Percentiles rank a stretch among this genome's conserved stretches.
Evolutionary conservation across 345 rosid genomes (phyloP).

Genomic region (Aethionema arabicum): DNA sequence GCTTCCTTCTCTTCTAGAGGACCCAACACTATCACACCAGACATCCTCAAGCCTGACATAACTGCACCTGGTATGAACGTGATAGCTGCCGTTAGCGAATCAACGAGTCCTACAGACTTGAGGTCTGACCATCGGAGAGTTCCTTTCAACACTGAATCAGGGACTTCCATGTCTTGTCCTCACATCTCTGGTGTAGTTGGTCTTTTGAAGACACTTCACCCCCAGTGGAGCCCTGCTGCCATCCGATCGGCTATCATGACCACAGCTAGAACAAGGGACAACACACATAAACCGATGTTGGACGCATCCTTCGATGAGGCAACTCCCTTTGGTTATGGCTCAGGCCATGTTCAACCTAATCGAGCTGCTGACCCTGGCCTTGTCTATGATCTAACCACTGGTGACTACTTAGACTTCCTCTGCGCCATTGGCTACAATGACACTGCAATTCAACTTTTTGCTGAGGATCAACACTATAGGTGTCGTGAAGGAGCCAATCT

Average conservation of each 20-base stretch:
- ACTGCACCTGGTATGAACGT: slow-evolving; percentile 81
- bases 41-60: slow-evolving; percentile 77
- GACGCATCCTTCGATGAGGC: slow-evolving; percentile 37
- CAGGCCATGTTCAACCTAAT: slow-evolving; percentile 80
- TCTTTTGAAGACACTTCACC: slow-evolving; percentile 46
- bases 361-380: slow-evolving; percentile 70
- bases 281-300: slow-evolving; percentile 46
- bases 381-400: slow-evolving; percentile 51
- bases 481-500: slow-evolving; percentile 47
- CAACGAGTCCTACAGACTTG: slow-evolving; percentile 36
- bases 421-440: slow-evolving; percentile 66
- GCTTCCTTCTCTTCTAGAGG: slow-evolving; percentile 64
- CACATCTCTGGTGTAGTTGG: slow-evolving; percentile 57
- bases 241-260: slow-evolving; percentile 61
- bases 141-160: slow-evolving; percentile 43
- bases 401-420: slow-evolving; percentile 67
- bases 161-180: slow-evolving; percentile 69
- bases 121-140: slow-evolving; percentile 40
- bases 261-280: slow-evolving; percentile 65
- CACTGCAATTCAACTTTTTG: slow-evolving; percentile 34
- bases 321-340: slow-evolving; percentile 58
- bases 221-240: slow-evolving; percentile 57
- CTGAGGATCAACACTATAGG: slow-evolving; percentile 26
- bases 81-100: slow-evolving; percentile 55
- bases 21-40: slow-evolving; percentile 57